These are phyloP conservation scores for Calonectria honghensis DNA, from an alignment of 2,329 filamentous ascomycete genomes.

Conservation along the genomic window DNA sequence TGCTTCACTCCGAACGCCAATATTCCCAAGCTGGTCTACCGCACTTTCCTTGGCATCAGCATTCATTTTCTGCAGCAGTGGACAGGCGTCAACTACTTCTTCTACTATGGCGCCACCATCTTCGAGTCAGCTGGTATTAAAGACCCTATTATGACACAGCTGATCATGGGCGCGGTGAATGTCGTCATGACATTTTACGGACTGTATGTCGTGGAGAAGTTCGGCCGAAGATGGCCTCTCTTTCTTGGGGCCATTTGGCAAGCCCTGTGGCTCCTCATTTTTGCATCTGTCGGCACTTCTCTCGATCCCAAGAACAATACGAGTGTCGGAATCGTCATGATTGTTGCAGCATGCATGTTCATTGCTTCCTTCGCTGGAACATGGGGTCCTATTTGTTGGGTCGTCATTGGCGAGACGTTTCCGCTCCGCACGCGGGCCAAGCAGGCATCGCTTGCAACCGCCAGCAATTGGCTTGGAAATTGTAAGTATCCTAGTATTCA, in stretches of 20 bases:
- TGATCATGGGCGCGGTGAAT: conserved; percentile 82
- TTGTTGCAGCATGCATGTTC: conserved; percentile 84
- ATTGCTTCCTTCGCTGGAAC: conserved; percentile 82
- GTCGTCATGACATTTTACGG: conserved; percentile 80
- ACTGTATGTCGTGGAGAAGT: conserved; percentile 81
- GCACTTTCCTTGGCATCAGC: conserved; percentile 77
- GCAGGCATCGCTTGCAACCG: conserved; percentile 73
- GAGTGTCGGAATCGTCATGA: conserved; percentile 79
- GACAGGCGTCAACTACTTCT: conserved; percentile 77
- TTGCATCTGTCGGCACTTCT: conserved; percentile 74
- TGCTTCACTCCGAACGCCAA: conserved; percentile 74
- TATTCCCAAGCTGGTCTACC: conserved; percentile 76
- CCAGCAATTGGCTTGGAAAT: conserved; percentile 76
- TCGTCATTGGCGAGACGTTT: conserved; percentile 80
- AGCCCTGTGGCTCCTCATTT: conserved; percentile 78
- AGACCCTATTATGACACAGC: conserved; percentile 80
- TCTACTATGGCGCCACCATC: conserved; percentile 80
- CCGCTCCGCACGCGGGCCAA: conserved; percentile 73
- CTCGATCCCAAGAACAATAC: conserved; percentile 64
- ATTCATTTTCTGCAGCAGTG: conserved; percentile 82
- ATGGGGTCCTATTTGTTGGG: conserved; percentile 83
- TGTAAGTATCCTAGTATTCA: conserved; percentile 59
- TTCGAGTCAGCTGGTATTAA: conserved; percentile 80
- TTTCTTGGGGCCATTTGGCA: conserved; percentile 81
- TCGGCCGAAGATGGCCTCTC: conserved; percentile 80